These are phyloP conservation scores for Aspergillus sp. DNA, from an alignment of 2,329 filamentous ascomycete species.

Conservation along the genomic window DNA sequence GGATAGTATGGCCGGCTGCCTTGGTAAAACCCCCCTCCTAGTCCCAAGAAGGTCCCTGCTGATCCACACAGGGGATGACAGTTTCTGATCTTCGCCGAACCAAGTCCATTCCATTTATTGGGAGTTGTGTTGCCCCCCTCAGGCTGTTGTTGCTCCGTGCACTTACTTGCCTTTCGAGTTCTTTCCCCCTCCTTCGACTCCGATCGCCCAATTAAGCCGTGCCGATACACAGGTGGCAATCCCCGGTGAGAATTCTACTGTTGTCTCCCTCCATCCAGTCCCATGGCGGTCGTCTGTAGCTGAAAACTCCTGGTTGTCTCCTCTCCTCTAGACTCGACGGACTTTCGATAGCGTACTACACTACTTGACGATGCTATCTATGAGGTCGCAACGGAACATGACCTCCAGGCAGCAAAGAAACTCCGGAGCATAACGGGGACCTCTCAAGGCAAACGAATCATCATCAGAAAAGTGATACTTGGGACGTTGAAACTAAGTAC, in stretches of 20 bases:
- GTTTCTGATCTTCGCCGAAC: background rate
- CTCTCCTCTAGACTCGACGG: no score
- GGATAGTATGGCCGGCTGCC: background rate
- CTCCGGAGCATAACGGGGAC: background rate
- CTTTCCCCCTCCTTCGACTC: background rate
- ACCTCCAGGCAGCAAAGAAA: no score
- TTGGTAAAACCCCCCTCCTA: background rate
- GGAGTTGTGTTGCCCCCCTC: background rate
- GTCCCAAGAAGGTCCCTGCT: background rate
- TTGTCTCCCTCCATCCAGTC: no score
- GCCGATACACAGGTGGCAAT: background rate
- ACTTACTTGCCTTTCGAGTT: background rate
- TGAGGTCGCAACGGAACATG: no score
- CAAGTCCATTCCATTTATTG: background rate
- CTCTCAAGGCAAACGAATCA: background rate
- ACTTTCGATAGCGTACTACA: no score
- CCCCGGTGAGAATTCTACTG: no score
- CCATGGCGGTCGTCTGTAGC: no score
- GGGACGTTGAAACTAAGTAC: background rate
- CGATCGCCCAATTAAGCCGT: conserved; percentile 2
- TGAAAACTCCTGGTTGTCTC: no score
- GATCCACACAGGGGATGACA: conserved; percentile 6
- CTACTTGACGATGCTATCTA: no score
- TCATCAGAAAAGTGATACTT: background rate
- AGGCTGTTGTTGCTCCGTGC: conserved; percentile 1